Base-by-base conservation (phyloP, 805 yeast species). In the Candida quercuum region DNA sequence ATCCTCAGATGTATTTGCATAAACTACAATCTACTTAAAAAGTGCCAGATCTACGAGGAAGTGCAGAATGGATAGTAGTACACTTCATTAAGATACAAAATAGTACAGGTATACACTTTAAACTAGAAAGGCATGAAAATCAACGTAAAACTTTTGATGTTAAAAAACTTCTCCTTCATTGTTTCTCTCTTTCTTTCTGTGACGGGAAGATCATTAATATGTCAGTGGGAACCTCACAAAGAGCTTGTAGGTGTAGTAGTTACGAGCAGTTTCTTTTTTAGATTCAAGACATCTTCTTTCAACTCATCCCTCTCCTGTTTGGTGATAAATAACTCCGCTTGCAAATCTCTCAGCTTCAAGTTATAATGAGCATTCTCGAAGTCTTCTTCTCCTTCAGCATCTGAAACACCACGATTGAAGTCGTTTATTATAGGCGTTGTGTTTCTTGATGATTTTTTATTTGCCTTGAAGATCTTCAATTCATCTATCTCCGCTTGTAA, bases 251-350 rank as follows among this genome's bases (percentile, higher is more conserved):
- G 52, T 16, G 49, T 41, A 11, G 32, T 38, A 13, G 41, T 45
- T 13, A 41, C 48, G 35, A 55, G 58, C 41, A 81, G 59, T 48
- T 74, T 74, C 56, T 81, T 82, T 60, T 81, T 81, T 54, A 81
- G 62, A 0, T 66, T 49, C 23, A 76, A 55, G 13, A 79, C 74
- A 41, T 71, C 78, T 17, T 77, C 82, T 52, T 77, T 81, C 57
- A 85, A 65, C 49, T 80, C 83, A 53, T 87, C 93, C 46, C 94
- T 72, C 60, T 87, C 96, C 60, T 86, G 91, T 51, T 78, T 79
- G 46, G 82, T 72, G 39, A 87, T 83, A 51, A 74, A 82, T 46
- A 87, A 66, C 56, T 86, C 95, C 4, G 95, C 95, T 52, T 86
- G 85, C 49, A 87, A 63, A 49, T 87, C 95, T 49, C 84, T 78